Evolutionary conservation across 140 eudicot species (phyloP), one percentile per base, ranked within the genome.

Genomic region (Cichorium intybus): DNA sequence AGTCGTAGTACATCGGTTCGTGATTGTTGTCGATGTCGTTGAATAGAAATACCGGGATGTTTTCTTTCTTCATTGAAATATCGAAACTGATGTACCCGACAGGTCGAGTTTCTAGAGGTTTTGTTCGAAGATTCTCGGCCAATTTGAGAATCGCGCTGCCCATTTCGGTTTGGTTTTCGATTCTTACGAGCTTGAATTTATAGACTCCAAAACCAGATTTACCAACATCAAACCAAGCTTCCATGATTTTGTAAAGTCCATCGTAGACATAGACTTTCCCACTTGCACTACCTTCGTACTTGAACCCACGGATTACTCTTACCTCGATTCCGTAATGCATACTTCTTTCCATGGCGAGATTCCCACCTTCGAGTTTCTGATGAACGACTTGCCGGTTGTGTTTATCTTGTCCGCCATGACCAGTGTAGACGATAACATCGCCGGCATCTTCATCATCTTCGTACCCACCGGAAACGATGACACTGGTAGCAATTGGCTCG

Each of bases 391-490:
- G 96, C 65, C 75, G 79, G 0, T 69, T 52, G 47, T 80, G 21
- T 71, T 80, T 81, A 63, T 87, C 98, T 60, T 81, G 94, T 18
- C 97, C 97, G 10, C 98, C 96, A 20, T 91, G 98, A 10, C 98
- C 97, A 12, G 76, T 71, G 20, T 91, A 91, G 0, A 82, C 52
- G 4, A 91, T 70, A 17, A 80, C 95, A 62, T 87, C 91, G 10
- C 97, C 96, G 0, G 75, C 69, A 66, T 92, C 98, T 52, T 80
- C 96, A 48, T 92, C 96, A 16, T 92, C 98, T 34, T 92, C 98
- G 43, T 92, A 92, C 10, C 98, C 98, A 50, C 98, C 98, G 0
- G 98, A 92, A 37, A 83, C 92, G 46, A 87, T 83, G 0, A 92
- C 66, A 67, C 98, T 92, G 2, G 98, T 92, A 0, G 98, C 96